Evolutionary conservation across 2,329 filamentous ascomycete species (phyloP).

Genomic region (Parastagonospora nodorum): DNA sequence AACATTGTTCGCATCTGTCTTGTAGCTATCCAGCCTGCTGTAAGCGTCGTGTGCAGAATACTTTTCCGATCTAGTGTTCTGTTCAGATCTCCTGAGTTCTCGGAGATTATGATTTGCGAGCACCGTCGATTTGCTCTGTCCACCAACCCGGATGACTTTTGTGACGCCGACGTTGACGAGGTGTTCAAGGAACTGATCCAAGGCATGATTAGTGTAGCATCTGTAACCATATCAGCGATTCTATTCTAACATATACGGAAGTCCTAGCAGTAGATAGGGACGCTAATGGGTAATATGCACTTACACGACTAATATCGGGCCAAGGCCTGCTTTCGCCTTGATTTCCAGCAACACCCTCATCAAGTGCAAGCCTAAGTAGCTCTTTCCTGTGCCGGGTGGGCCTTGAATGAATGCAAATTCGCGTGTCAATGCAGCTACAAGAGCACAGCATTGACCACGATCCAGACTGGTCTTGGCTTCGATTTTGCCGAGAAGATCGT

Average conservation of each 20-base stretch:
- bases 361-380: constrained; percentile 64
- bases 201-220: constrained; percentile 59
- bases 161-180: constrained; percentile 54
- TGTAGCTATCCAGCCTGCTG: constrained; percentile 11
- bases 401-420: constrained; percentile 69
- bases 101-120: constrained; percentile 60
- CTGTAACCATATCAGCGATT: constrained; percentile 9
- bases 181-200: constrained; percentile 64
- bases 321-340: constrained; percentile 41
- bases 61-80: constrained; percentile 25
- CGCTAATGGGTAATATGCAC: constrained; percentile 3
- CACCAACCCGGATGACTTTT: constrained; percentile 66
- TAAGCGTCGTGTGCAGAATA: constrained; percentile 16
- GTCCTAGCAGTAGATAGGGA: background rate
- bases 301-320: constrained; percentile 52
- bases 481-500: constrained; percentile 15
- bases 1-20: constrained; percentile 5
- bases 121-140: constrained; percentile 59
- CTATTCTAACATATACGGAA: no score
- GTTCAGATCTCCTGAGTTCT: constrained; percentile 16
- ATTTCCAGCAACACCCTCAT: constrained; percentile 60
- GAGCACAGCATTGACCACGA: constrained; percentile 53
- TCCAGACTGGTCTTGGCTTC: constrained; percentile 52
- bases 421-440: constrained; percentile 59
- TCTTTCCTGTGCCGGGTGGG: constrained; percentile 73